A percentile compares a stretch with the other conserved stretches of the same genome.
These are phyloP conservation scores for Calonectria pteridis DNA, from an alignment of 2,329 filamentous ascomycete genomes.

Conservation along the genomic window DNA sequence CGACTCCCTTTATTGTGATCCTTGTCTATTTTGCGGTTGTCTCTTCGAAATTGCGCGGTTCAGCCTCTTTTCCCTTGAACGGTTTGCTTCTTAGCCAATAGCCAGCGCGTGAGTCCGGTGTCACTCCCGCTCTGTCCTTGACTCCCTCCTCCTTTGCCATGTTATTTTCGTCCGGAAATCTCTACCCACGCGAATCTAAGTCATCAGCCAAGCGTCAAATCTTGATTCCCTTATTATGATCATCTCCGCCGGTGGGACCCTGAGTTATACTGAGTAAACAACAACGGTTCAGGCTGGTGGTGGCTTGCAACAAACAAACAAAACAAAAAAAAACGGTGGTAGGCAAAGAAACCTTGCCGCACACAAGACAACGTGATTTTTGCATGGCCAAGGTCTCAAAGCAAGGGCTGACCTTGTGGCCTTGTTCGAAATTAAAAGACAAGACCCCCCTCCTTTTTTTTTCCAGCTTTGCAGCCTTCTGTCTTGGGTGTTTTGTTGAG, in stretches of 20 bases:
- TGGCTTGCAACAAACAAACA: not conserved
- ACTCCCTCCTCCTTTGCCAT: not conserved
- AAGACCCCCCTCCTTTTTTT: not conserved
- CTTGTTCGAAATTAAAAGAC: not conserved
- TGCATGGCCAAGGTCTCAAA: not conserved
- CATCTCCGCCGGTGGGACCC: not conserved
- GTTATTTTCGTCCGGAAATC: not conserved
- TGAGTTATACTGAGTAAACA: not conserved
- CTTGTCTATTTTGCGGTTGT: not conserved
- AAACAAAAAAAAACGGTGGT: not conserved
- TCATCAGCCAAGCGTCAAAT: not conserved
- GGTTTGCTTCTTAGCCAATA: too few species aligned
- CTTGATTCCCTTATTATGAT: not conserved
- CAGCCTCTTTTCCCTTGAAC: not conserved
- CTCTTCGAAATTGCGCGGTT: constrained; percentile 1
- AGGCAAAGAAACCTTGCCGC: not conserved
- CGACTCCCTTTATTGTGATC: not conserved
- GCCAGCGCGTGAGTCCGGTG: not conserved
- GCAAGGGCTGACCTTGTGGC: not conserved
- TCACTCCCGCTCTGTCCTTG: not conserved
- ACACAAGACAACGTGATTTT: not conserved
- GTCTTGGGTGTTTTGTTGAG: not conserved
- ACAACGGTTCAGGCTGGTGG: not conserved
- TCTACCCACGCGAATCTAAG: not conserved
- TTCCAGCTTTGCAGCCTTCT: not conserved